Base-by-base conservation (phyloP, 345 rosid genomes). In the Arabidopsis suecica region DNA sequence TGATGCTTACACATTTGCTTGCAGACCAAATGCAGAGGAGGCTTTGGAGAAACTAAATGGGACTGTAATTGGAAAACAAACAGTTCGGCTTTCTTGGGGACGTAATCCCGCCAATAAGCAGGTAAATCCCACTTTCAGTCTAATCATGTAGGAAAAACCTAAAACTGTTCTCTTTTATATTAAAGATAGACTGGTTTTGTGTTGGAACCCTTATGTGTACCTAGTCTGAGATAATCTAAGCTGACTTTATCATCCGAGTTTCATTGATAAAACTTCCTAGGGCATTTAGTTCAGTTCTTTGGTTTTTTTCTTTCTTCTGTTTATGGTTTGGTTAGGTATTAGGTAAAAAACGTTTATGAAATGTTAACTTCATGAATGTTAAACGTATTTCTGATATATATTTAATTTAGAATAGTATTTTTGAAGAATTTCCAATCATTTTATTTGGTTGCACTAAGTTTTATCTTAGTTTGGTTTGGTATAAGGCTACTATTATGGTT, bases 31-130 rank as follows among this genome's bases (percentile, higher is more conserved):
- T 83, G 98, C 97, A 33, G 97, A 94, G 85, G 97, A 94, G 65
- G 96, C 99, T 81, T 76, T 91, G 86, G 88, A 89, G 75, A 89
- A 85, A 73, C 81, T 91, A 66, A 87, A 89, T 54, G 92, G 91
- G 22, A 69, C 82, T 11, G 76, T 81, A 28, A 85, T 91, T 33
- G 94, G 93, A 61, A 86, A 85, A 76, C 94, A 88, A 81, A 84
- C 85, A 4, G 88, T 91, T 60, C 88, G 93, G 5, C 97, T 91
- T 60, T 89, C 94, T 74, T 89, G 97, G 97, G 97, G 93, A 2
- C 94, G 91, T 64, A 88, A 81, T 81, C 91, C 91, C 37, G 90
- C 85, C 60, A 86, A 88, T 74, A 91, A 88, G 82, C 97, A 87
- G 97, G 97, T 84, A 76, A 58, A 12, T 37, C 25, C 2, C 65